phyloP scores from a whole-genome alignment of 1,139 yeast species.

The Yamadazyma dushanensis region DNA sequence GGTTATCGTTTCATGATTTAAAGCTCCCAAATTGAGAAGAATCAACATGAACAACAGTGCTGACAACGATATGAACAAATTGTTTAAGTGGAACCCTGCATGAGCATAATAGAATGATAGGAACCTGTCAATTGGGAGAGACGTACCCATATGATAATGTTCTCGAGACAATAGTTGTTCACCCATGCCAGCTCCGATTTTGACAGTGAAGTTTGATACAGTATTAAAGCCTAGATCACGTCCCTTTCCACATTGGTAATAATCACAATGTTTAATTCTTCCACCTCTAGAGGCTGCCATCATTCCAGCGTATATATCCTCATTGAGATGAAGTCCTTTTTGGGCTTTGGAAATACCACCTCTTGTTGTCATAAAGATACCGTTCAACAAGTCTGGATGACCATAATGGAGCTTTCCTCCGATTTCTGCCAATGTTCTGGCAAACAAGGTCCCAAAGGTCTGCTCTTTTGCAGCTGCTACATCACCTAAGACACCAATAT shows the following conservation, averaged over 20 bases:
- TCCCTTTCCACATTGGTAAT: constrained; percentile 89
- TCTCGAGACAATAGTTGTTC: constrained; percentile 86
- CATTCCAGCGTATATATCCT: constrained; percentile 92
- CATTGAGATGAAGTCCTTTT: constrained; percentile 80
- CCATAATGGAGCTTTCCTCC: constrained; percentile 92
- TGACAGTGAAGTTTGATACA: constrained; percentile 78
- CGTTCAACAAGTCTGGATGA: constrained; percentile 87
- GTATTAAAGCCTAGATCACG: constrained; percentile 87
- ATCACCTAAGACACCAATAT: constrained; percentile 83
- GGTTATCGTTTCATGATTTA: constrained; percentile 57
- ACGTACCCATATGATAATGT: constrained; percentile 78
- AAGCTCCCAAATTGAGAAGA: constrained; percentile 64
- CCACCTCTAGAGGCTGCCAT: constrained; percentile 82
- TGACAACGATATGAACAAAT: constrained; percentile 74
- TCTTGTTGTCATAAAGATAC: constrained; percentile 82
- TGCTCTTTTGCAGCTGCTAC: constrained; percentile 94
- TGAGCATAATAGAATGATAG: constrained; percentile 88
- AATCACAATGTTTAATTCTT: constrained; percentile 82
- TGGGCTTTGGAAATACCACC: constrained; percentile 93
- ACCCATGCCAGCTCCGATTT: constrained; percentile 95
- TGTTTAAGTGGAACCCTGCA: constrained; percentile 87
- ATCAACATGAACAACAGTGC: constrained; percentile 70
- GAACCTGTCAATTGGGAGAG: constrained; percentile 75
- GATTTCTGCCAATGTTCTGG: constrained; percentile 79
- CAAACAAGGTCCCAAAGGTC: constrained; percentile 87